Conservation (phyloP, 1,284 basidiomycete genomes). For the Malassezia pachydermatis region DNA sequence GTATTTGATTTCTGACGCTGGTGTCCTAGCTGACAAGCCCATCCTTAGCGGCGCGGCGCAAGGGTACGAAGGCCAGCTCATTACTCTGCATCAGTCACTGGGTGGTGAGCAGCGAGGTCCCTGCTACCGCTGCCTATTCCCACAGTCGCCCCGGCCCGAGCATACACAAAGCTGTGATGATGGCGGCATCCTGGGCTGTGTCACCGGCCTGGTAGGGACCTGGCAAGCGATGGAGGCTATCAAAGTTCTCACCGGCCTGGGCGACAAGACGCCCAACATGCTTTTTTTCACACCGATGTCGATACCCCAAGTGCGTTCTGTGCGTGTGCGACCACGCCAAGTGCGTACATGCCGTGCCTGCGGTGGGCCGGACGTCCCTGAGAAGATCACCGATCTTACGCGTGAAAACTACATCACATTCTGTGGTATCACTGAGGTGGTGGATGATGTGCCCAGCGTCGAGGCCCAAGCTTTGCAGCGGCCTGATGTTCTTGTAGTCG, state of each 20-base stretch:
- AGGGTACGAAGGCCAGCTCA: slow-evolving; percentile 76
- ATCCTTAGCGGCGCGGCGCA: slow-evolving; percentile 90
- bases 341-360: slow-evolving; percentile 31
- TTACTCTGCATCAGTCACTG: slow-evolving; percentile 34
- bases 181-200: slow-evolving; percentile 75
- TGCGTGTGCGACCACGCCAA: slow-evolving; percentile 59
- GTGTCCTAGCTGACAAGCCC: slow-evolving; percentile 63
- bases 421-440: slow-evolving; percentile 24
- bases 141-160: slow-evolving; percentile 49
- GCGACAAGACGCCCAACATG: slow-evolving; percentile 53
- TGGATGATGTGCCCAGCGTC: slow-evolving; percentile 50
- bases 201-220: slow-evolving; percentile 82
- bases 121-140: slow-evolving; percentile 91
- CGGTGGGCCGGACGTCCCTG: slow-evolving; percentile 25
- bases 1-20: slow-evolving; percentile 83
- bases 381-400: slow-evolving; percentile 26
- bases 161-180: slow-evolving; percentile 64
- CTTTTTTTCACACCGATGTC: slow-evolving; percentile 65
- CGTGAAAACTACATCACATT: slow-evolving; percentile 37
- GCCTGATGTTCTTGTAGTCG: slow-evolving; percentile 2
- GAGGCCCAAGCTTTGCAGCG: neutral
- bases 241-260: slow-evolving; percentile 51
- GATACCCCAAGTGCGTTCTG: slow-evolving; percentile 63
- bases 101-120: slow-evolving; percentile 55
- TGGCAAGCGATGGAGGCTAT: slow-evolving; percentile 83